Conservation (phyloP, 352 stramenopile species). For the Aphanomyces stellatus region DNA sequence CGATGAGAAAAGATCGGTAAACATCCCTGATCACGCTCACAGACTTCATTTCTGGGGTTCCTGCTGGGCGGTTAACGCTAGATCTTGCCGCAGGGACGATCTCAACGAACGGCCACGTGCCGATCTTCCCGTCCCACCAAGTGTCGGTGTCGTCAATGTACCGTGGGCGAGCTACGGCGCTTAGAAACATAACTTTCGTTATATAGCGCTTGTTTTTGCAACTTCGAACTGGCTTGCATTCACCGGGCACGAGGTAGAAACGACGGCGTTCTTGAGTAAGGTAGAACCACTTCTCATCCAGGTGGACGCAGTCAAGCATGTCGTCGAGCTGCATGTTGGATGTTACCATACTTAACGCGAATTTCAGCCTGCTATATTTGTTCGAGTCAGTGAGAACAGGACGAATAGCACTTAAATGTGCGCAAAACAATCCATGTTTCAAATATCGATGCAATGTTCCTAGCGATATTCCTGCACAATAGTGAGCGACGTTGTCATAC, state of each 20-base stretch:
- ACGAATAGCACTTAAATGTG: background rate
- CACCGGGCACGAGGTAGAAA: slow-evolving; percentile 15
- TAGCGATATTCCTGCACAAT: background rate
- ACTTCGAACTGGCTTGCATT: background rate
- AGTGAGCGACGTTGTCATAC: background rate
- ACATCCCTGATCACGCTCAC: background rate
- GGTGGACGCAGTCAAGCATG: background rate
- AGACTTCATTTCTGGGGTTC: background rate
- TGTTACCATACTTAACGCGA: background rate
- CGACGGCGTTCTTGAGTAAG: slow-evolving; percentile 27
- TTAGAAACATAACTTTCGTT: slow-evolving; percentile 22
- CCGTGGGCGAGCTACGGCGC: background rate
- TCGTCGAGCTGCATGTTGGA: background rate
- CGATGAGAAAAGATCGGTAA: background rate
- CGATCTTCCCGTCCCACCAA: background rate
- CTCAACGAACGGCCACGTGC: background rate
- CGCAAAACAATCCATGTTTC: background rate
- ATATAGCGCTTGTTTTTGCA: slow-evolving; percentile 17
- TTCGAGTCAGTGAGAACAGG: background rate
- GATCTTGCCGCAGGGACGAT: background rate
- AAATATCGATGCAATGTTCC: background rate
- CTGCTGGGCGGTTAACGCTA: background rate
- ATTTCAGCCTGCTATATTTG: background rate
- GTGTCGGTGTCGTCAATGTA: background rate
- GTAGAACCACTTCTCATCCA: slow-evolving; percentile 32